phyloP scores from a whole-genome alignment of 208 protist genomes.

The Endotrypanum monterogeii region DNA sequence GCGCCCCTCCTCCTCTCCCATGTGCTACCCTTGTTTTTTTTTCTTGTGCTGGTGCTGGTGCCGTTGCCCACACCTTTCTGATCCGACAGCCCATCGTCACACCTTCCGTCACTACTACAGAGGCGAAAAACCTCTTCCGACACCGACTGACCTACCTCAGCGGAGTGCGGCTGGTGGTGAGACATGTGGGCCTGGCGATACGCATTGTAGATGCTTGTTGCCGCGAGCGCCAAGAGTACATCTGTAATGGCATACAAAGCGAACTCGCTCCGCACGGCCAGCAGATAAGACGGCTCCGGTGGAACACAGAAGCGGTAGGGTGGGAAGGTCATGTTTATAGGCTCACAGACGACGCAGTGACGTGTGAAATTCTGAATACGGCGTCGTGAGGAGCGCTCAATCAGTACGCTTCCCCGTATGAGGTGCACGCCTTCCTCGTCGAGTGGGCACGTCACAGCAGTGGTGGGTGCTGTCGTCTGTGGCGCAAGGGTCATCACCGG shows the following conservation, averaged over 20 bases:
- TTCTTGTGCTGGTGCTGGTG: background rate
- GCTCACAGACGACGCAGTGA: conserved; percentile 48
- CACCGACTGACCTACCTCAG: conserved; percentile 7
- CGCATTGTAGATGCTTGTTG: conserved; percentile 33
- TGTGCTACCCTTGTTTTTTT: background rate
- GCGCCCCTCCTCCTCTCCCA: background rate
- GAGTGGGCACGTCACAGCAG: conserved; percentile 14
- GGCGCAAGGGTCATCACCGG: background rate
- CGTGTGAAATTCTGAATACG: conserved; percentile 70
- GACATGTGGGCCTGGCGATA: conserved; percentile 10
- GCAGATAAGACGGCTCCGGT: conserved; percentile 79
- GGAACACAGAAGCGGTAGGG: conserved; percentile 78
- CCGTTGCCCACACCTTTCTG: background rate
- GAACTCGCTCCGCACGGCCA: conserved; percentile 50
- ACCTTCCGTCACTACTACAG: background rate
- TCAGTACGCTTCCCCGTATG: conserved; percentile 51
- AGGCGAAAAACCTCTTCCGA: background rate
- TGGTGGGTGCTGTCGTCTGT: conserved; percentile 1
- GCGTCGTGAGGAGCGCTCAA: conserved; percentile 57
- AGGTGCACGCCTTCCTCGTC: conserved; percentile 42
- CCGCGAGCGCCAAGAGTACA: conserved; percentile 66
- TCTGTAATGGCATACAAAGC: conserved; percentile 68
- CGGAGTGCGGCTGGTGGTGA: background rate
- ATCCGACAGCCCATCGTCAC: background rate
- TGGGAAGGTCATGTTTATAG: conserved; percentile 43